Evolutionary conservation across 2,329 filamentous ascomycete species (phyloP), one percentile per base, ranked within the genome.

Genomic region (Aureobasidium zeae): DNA sequence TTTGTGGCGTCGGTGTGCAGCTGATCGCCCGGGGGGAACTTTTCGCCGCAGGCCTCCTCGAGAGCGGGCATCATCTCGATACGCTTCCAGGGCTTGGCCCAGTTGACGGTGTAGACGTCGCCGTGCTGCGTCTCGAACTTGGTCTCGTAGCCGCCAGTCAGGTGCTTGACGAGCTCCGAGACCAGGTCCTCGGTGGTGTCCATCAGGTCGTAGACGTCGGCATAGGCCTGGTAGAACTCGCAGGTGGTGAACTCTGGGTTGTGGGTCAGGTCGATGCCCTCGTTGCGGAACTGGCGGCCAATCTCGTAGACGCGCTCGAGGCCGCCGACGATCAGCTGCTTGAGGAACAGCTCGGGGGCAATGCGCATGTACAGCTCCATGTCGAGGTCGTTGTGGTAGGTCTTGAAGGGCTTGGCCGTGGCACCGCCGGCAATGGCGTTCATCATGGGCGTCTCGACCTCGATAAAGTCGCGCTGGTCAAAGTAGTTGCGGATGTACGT

Each of bases 161-260:
- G 68, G 52, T 86, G 74, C 76, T 94, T 88, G 60, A 95, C 89
- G 5, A 96, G 74, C 29, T 81, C 77, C 22, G 86, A 88, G 34
- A 98, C 83, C 21, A 98, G 81, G 60, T 95, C 88, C 65, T 98
- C 91, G 2, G 91, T 96, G 58, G 86, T 75, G 48, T 83, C 70
- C 82, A 94, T 86, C 48, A 95, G 71, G 60, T 96, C 91, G 64
- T 93, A 84, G 54, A 94, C 78, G 64, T 94, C 87, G 26, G 69
- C 64, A 45, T 64, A 96, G 3, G 91, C 89, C 76, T 84, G 81
- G 68, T 98, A 98, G 69, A 96, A 96, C 65, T 98, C 91, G 63
- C 86, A 86, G 19, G 86, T 94, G 31, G 91, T 98, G 71, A 98
- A 98, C 63, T 98, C 91, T 28, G 85, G 91, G 71, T 96, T 98